Base-by-base conservation (phyloP, 805 yeast species). In the Danielia reshetovae region DNA sequence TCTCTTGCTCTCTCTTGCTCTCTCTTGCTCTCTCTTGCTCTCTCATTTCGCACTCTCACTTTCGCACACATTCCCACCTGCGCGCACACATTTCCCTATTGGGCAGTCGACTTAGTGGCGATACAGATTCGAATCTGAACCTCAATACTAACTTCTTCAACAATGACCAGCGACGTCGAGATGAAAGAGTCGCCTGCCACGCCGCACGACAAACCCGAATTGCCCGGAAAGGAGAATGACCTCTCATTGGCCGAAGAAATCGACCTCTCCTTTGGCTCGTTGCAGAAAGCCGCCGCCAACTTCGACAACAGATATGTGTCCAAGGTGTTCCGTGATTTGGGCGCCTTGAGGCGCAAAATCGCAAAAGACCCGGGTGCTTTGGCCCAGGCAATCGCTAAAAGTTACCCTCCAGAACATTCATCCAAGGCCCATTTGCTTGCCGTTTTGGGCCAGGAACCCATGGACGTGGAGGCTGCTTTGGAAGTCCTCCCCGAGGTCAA, bases 291-390 rank as follows among this genome's bases (percentile, higher is more conserved):
- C 3, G 81, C 81, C 8, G 57, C 75, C 29, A 77, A 78, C 35
- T 78, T 79, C 56, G 98, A 93, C 60, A 85, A 95, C 46, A 77
- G 97, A 46, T 85, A 83, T 61, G 77, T 93, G 29, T 74, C 90
- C 59, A 85, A 84, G 54, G 89, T 86, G 15, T 74, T 93, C 45
- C 80, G 96, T 43, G 94, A 86, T 43, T 68, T 89, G 49, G 85
- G 89, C 6, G 68, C 78, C 2, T 67, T 90, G 43, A 78, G 97
- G 62, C 74, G 80, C 38, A 68, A 74, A 25, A 62, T 89, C 42
- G 73, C 71, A 35, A 39, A 45, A n/a, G 53, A 48, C 23, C 48
- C 48, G 3, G 68, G 69, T 9, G 72, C 76, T 8, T 66, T 93
- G 39, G 60, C 75, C 7, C 55, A 65, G n/a, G 62, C 84, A 24